Conservation (phyloP, 371 early-diverging fungal species). For the Mortierella sp. region DNA sequence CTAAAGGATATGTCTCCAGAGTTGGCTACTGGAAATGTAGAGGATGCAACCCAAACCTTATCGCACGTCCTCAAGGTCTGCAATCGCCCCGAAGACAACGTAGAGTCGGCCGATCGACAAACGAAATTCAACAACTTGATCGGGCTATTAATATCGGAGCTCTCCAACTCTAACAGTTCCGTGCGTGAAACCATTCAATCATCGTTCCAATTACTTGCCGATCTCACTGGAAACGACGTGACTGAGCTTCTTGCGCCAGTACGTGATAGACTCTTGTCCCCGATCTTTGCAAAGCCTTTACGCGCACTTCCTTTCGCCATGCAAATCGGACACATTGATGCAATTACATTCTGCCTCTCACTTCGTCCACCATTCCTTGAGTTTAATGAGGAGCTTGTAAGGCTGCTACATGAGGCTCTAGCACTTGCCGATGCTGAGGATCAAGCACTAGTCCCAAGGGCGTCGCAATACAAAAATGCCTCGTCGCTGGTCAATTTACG, state of each 20-base stretch:
- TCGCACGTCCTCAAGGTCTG: constrained; percentile 86
- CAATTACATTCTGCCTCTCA: constrained; percentile 95
- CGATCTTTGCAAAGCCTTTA: constrained; percentile 97
- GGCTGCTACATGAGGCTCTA: constrained; percentile 92
- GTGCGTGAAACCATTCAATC: constrained; percentile 93
- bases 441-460: constrained; percentile 90
- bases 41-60: constrained; percentile 83
- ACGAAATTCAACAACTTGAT: constrained; percentile 79
- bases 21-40: constrained; percentile 80
- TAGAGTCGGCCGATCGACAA: constrained; percentile 67
- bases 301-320: constrained; percentile 95
- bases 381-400: constrained; percentile 93
- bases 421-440: constrained; percentile 98
- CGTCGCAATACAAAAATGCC: constrained; percentile 85
- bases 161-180: constrained; percentile 90
- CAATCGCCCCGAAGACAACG: constrained; percentile 76
- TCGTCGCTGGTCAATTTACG: constrained; percentile 88
- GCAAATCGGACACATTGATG: constrained; percentile 98
- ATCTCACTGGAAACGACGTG: constrained; percentile 81
- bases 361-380: constrained; percentile 91
- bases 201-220: constrained; percentile 85
- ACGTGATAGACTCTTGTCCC: constrained; percentile 87
- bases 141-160: constrained; percentile 88
- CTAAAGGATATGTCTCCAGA: constrained; percentile 93
- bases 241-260: constrained; percentile 90